phyloP scores from a whole-genome alignment of 306 rosid genomes.

The Adenanthera pavonina region DNA sequence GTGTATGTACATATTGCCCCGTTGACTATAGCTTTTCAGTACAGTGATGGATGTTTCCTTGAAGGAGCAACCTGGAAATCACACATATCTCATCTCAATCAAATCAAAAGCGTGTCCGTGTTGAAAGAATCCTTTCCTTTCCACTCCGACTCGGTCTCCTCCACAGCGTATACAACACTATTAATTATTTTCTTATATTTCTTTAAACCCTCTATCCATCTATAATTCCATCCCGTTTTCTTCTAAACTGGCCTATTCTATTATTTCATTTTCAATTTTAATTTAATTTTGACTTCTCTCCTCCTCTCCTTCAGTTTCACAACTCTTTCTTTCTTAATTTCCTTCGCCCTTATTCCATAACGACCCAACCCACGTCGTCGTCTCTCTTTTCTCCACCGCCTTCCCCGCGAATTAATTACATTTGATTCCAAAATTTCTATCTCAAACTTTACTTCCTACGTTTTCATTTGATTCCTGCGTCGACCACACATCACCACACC shows the following conservation, averaged over 20 bases:
- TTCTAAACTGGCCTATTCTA: too few relatives aligned
- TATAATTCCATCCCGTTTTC: too few relatives aligned
- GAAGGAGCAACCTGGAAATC: too few relatives aligned
- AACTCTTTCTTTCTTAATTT: neutral
- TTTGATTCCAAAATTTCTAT: neutral
- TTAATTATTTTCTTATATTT: neutral
- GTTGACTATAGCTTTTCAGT: too few relatives aligned
- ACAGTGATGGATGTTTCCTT: too few relatives aligned
- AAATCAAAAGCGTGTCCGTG: neutral
- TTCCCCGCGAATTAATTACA: neutral
- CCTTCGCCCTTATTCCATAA: neutral
- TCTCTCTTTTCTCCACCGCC: neutral
- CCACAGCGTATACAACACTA: too few relatives aligned
- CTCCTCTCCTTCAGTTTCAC: neutral
- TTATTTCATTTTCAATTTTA: neutral
- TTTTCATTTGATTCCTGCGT: neutral
- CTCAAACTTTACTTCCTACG: neutral
- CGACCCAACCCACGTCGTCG: neutral
- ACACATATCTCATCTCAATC: neutral
- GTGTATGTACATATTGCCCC: too few relatives aligned
- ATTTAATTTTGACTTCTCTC: neutral
- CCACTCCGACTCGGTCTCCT: neutral
- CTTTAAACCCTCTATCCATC: too few relatives aligned
- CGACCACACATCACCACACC: neutral
- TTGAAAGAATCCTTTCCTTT: conserved; percentile 1